Evolutionary conservation across 441 rosid genomes (phyloP).

Genomic region (Pelargonium fulgidum): DNA sequence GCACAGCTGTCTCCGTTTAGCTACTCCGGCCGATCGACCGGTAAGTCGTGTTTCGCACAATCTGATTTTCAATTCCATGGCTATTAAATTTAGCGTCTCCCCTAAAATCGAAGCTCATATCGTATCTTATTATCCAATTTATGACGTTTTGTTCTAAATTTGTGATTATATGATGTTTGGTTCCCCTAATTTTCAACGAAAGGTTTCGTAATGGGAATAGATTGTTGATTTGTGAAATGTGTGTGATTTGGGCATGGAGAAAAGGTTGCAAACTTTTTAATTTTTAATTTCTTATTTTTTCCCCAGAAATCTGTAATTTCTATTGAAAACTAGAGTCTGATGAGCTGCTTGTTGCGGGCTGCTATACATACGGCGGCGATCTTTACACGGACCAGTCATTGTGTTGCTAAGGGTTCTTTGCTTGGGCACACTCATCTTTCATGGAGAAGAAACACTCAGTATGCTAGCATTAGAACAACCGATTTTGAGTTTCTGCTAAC

Average conservation of each 20-base stretch:
- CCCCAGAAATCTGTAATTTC: constrained; percentile 16
- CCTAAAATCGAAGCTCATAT: background rate
- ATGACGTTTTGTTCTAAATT: background rate
- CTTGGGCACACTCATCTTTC: constrained; percentile 27
- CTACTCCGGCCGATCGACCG: too few species aligned
- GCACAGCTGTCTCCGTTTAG: too few species aligned
- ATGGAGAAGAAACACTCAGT: constrained; percentile 27
- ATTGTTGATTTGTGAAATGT: background rate
- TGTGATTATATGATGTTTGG: background rate
- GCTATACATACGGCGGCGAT: constrained; percentile 51
- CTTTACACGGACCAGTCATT: constrained; percentile 38
- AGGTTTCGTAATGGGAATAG: background rate
- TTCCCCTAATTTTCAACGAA: too few species aligned
- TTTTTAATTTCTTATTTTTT: background rate
- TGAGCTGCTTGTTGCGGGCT: constrained; percentile 60
- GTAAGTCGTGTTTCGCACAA: background rate
- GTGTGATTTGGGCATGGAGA: too few species aligned
- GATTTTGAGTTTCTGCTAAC: constrained; percentile 26
- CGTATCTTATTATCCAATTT: background rate
- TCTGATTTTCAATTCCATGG: constrained; percentile 1
- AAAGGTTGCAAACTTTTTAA: background rate
- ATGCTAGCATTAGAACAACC: constrained; percentile 23
- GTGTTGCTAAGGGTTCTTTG: constrained; percentile 24
- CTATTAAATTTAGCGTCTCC: background rate
- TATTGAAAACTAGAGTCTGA: constrained; percentile 25